Base-by-base conservation (phyloP, 495 filamentous ascomycete species). In the Penicillium simplicissimum region DNA sequence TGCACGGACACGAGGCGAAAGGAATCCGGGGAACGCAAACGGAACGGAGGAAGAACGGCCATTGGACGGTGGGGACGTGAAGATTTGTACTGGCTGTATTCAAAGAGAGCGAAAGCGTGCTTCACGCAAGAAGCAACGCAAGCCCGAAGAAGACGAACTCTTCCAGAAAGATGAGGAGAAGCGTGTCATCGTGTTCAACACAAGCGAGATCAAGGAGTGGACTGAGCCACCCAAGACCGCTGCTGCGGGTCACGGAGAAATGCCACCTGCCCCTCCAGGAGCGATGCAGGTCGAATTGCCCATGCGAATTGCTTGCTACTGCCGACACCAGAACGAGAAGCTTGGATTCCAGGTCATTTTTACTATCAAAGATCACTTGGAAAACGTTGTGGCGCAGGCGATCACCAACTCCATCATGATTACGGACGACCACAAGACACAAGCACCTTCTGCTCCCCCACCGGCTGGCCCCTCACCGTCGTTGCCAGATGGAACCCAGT, bases 221-320 rank as follows among this genome's bases (percentile, higher is more conserved):
- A 79, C 85, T 47, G 79, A 84, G 56, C 80, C 85, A 38, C 74
- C 84, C 14, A 79, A 77, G 59, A 74, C 62, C 54, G 56, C 70
- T 53, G 59, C 68, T 34, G 59, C 69, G 5, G 61, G 63, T 17
- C 70, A 72, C 53, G 62, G 62, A 21, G 76, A 78, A 19, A 63
- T 70, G 34, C 74, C 77, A 31, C 69, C 73, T 1, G 71, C 85
- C 4, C 87, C 87, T 11, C 76, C 81, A 8, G 87, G 84, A 36
- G 83, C 87, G 19, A 86, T 88, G 77, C 87, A 90, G 67, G 86
- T 96, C 21, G 85, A 92, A 64, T 82, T 88, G 8, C 91, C 92
- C 7, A 96, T 98, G 92, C 85, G 94, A n/a, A 96, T 98, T 66
- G 91, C 93, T 5, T 98, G 94, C 73, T 98, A 98, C 75, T 97